Evolutionary conservation across 1,284 basidiomycete genomes (phyloP).

Genomic region (Pyrrhoderma noxium): DNA sequence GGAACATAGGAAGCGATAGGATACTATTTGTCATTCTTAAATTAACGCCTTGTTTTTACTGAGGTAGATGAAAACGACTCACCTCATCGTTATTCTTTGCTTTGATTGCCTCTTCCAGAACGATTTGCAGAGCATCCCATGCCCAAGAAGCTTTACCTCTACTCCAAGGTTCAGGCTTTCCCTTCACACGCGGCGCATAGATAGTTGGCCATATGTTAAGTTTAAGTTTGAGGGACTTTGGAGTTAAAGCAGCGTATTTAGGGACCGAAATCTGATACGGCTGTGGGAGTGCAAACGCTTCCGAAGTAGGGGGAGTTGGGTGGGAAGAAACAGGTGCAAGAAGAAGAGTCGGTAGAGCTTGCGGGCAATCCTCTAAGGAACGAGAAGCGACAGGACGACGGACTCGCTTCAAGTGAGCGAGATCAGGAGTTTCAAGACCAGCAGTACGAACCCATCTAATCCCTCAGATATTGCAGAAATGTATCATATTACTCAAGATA

Average conservation of each 20-base stretch:
- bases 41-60: too few species aligned
- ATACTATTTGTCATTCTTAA: constrained; percentile 36
- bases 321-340: constrained; percentile 44
- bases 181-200: constrained; percentile 66
- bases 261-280: constrained; percentile 66
- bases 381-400: constrained; percentile 34
- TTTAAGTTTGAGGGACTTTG: constrained; percentile 60
- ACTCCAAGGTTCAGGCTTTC: constrained; percentile 63
- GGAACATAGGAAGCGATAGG: constrained; percentile 75
- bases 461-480: background rate
- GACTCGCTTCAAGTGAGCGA: constrained; percentile 78
- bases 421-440: constrained; percentile 49
- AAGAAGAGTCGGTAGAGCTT: constrained; percentile 17
- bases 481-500: constrained; percentile 3
- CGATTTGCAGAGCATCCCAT: constrained; percentile 52
- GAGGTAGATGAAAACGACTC: constrained; percentile 3
- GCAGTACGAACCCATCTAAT: constrained; percentile 58
- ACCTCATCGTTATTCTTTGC: constrained; percentile 52
- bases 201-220: constrained; percentile 75
- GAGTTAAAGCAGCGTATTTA: constrained; percentile 61
- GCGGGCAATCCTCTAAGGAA: too few species aligned
- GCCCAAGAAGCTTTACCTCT: constrained; percentile 64
- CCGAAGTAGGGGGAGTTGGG: constrained; percentile 20
- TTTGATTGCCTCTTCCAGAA: constrained; percentile 44
- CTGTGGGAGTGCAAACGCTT: constrained; percentile 31